Percentiles rank a stretch among this genome's conserved stretches.
Evolutionary conservation across 768 basidiomycete species (phyloP).

Genomic region (Lentinula lateritia): DNA sequence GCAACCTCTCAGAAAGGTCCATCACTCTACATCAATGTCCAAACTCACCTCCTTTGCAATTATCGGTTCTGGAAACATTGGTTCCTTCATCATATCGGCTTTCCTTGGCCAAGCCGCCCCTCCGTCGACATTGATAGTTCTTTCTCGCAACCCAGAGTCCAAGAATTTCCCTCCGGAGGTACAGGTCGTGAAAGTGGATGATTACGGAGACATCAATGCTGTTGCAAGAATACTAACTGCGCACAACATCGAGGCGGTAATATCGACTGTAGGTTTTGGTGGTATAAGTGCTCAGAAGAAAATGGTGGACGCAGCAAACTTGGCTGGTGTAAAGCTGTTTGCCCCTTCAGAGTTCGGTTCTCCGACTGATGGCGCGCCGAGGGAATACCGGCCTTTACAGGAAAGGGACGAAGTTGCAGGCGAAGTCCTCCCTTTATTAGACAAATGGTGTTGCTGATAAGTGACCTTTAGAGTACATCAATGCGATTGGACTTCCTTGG

Average conservation of each 20-base stretch:
- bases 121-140: conserved; percentile 9
- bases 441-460: neutral
- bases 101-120: neutral
- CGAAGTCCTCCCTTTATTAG: conserved; percentile 6
- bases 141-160: conserved; percentile 10
- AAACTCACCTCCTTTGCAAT: conserved; percentile 27
- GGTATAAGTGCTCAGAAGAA: conserved; percentile 18
- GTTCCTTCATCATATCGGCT: conserved; percentile 15
- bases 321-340: conserved; percentile 30
- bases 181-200: conserved; percentile 17
- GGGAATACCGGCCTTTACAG: conserved; percentile 13
- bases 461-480: conserved; percentile 18
- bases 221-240: conserved; percentile 21
- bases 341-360: conserved; percentile 33
- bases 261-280: conserved; percentile 23
- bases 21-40: neutral
- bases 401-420: conserved; percentile 24
- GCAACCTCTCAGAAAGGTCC: too few relatives aligned
- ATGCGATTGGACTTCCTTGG: conserved; percentile 22
- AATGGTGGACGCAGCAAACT: conserved; percentile 29
- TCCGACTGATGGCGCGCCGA: conserved; percentile 25
- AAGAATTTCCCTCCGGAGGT: conserved; percentile 16
- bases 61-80: conserved; percentile 24
- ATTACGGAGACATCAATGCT: conserved; percentile 19
- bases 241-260: conserved; percentile 27